These are phyloP conservation scores for Nicotiana otophora DNA, from an alignment of 257 asterid species.

Conservation along the genomic window DNA sequence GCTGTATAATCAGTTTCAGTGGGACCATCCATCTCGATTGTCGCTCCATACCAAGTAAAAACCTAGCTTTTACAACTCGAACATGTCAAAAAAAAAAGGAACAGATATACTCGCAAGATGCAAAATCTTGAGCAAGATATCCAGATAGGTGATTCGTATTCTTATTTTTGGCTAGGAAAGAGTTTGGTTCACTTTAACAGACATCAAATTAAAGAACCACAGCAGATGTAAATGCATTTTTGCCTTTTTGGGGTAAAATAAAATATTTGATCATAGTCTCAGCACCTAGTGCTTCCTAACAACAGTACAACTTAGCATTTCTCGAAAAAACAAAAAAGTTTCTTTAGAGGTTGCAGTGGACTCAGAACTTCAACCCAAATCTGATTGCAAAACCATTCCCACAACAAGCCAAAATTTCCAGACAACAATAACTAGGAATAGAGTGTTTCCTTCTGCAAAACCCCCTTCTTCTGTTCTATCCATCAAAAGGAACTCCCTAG, in stretches of 20 bases:
- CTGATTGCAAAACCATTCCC: not conserved
- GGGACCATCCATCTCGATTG: conserved; percentile 81
- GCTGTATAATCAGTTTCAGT: conserved; percentile 94
- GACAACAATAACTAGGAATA: not conserved
- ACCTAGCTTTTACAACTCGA: conserved; percentile 36
- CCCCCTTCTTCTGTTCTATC: not conserved
- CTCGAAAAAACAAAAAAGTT: not conserved
- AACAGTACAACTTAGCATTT: not conserved
- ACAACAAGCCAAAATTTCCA: not conserved
- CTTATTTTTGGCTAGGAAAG: not conserved
- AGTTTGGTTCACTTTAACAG: not conserved
- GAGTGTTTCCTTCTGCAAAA: not conserved
- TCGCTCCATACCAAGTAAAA: conserved; percentile 96
- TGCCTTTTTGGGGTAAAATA: not conserved
- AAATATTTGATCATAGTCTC: not conserved
- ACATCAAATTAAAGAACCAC: not conserved
- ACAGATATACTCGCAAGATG: not conserved
- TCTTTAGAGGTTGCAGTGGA: not conserved
- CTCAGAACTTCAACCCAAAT: not conserved
- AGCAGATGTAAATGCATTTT: not conserved
- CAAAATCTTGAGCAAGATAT: not conserved
- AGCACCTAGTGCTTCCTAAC: not conserved
- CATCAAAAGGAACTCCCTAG: not conserved
- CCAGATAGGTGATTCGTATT: not conserved
- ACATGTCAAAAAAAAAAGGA: conserved; percentile 19